Evolutionary conservation across 2,329 filamentous ascomycete genomes (phyloP).

Genomic region (Cordyceps cicadae): DNA sequence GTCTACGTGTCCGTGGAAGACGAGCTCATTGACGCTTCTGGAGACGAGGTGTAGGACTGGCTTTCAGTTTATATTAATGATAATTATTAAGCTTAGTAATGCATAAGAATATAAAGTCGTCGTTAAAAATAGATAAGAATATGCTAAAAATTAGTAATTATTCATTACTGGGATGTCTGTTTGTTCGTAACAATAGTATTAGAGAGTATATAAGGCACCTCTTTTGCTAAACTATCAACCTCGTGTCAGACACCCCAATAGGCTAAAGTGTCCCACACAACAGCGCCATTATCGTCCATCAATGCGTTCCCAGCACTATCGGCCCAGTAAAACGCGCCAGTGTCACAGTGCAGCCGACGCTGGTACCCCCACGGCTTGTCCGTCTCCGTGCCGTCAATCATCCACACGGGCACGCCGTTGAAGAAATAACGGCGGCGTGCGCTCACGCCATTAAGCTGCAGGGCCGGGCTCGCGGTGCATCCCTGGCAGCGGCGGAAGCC

Average conservation of each 20-base stretch:
- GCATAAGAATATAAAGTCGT: neutral
- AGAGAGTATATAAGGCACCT: neutral
- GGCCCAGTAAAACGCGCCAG: neutral
- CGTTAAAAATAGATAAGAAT: neutral
- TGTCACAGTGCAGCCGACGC: neutral
- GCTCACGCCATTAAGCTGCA: neutral
- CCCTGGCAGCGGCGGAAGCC: neutral
- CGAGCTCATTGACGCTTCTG: neutral
- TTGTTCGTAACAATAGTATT: too few species aligned
- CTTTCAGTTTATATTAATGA: neutral
- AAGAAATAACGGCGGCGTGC: neutral
- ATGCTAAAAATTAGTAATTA: neutral
- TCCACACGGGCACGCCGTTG: neutral
- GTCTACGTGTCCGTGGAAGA: neutral
- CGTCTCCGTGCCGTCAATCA: neutral
- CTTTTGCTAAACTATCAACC: neutral
- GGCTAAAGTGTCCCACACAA: neutral
- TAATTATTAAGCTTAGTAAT: constrained; percentile 1
- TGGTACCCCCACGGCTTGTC: neutral
- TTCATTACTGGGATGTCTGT: constrained; percentile 4
- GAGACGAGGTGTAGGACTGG: neutral
- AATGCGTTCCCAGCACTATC: neutral
- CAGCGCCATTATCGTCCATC: neutral
- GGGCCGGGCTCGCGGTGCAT: neutral
- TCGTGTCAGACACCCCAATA: neutral